Evolutionary conservation across 2,329 filamentous ascomycete genomes (phyloP), one percentile per base, ranked within the genome.

Genomic region (Pseudogymnoascus destructans): DNA sequence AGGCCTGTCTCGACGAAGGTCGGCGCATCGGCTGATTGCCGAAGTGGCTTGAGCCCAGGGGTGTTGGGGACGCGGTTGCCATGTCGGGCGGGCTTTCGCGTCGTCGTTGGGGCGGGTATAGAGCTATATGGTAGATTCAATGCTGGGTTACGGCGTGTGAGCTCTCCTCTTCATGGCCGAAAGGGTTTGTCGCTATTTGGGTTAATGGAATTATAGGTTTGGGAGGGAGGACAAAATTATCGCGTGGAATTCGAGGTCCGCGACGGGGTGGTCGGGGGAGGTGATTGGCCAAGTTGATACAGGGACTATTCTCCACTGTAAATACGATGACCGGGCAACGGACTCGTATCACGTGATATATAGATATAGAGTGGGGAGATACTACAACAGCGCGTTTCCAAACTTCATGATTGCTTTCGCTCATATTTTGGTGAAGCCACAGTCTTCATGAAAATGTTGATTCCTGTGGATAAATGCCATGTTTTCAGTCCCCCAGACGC

Each of bases 1-100:
- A 69, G 36, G 77, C 75, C 63, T 82, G 80, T 62, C 80, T 62
- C 42, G 65, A 66, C 38, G 80, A 82, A 7, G 77, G 76, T 65
- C 79, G 76, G 66, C 80, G 70, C 30, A 73, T 72, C 11, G 77
- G 66, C 59, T 69, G 73, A 49, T 11, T 49, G 57, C 71, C 73
- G 65, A 73, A 75, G 65, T 75, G 72, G 63, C 70, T 73, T 19
- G 74, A 72, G 63, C 73, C 76, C 66, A 77, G 72, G 33, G 81
- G 79, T 4, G 79, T 81, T 58, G 79, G 79, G 64, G 79, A 82
- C 62, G 73, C 73, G 58, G 75, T 73, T 60, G 79, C 73, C 78
- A 80, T 80, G 62, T 38, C 21, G 40, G 42, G 42, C 42, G 23
- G n/a, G n/a, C n/a, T n/a, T n/a, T 5, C 42, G 42, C 42, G 42